Evolutionary conservation across 2,329 filamentous ascomycete genomes (phyloP).

Genomic region (Apiospora hydei): DNA sequence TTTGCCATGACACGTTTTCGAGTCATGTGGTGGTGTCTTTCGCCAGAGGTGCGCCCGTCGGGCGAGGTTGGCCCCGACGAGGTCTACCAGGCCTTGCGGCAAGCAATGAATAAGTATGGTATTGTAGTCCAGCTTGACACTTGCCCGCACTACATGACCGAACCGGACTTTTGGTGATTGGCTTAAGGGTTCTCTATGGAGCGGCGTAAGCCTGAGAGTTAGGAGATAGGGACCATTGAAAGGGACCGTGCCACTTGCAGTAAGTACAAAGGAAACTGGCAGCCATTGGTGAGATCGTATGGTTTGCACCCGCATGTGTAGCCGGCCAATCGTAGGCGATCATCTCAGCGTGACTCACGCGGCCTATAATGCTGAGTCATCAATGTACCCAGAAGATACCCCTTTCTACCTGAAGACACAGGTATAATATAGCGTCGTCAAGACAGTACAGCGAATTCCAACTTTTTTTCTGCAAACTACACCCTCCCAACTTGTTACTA

Average conservation of each 20-base stretch:
- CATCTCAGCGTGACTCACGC: neutral
- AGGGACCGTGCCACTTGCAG: neutral
- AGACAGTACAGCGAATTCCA: neutral
- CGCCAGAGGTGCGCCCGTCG: neutral
- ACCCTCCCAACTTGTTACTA: neutral
- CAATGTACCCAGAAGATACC: neutral
- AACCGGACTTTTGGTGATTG: neutral
- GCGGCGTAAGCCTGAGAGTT: neutral
- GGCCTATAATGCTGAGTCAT: neutral
- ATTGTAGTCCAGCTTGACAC: neutral
- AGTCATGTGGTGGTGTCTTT: constrained; percentile 1
- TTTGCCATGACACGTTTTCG: neutral
- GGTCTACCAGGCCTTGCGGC: neutral
- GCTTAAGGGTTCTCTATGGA: neutral
- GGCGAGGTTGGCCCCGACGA: neutral
- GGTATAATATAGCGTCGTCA: neutral
- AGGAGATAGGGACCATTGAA: neutral
- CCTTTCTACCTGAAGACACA: neutral
- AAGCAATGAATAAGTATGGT: neutral
- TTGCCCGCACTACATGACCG: neutral
- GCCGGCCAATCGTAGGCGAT: neutral
- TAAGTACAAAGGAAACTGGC: neutral
- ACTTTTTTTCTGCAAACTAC: neutral
- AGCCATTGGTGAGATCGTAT: neutral
- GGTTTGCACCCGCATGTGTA: neutral